Evolutionary conservation across 2,329 filamentous ascomycete species (phyloP).

Genomic region (Torrubiellomyces zombiae): DNA sequence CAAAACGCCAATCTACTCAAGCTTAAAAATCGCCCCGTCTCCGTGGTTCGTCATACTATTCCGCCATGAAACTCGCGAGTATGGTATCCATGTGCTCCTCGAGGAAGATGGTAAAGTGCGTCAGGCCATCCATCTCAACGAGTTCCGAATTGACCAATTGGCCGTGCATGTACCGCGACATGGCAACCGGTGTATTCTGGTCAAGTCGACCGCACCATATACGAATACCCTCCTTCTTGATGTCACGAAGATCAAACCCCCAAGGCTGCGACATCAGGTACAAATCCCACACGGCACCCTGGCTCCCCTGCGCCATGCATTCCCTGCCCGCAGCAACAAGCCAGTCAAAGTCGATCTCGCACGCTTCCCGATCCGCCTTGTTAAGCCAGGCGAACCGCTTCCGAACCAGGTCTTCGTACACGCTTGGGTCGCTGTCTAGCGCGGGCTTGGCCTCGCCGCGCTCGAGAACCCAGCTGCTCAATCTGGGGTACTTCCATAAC

Average conservation of each 20-base stretch:
- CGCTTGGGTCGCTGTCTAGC: too few relatives aligned
- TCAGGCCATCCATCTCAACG: too few relatives aligned
- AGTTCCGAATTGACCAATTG: too few relatives aligned
- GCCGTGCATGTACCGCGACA: conserved; percentile 21
- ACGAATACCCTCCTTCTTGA: conserved; percentile 10
- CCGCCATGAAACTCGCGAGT: too few relatives aligned
- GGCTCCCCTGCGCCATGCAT: conserved; percentile 12
- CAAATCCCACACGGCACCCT: conserved; percentile 12
- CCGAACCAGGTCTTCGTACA: conserved; percentile 1
- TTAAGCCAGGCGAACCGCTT: conserved; percentile 4
- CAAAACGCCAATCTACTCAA: too few relatives aligned
- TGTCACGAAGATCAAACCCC: conserved; percentile 14
- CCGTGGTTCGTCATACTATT: too few relatives aligned
- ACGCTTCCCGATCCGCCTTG: too few relatives aligned
- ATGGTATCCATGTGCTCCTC: too few relatives aligned
- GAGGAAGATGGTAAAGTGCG: too few relatives aligned
- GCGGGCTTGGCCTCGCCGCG: conserved; percentile 9
- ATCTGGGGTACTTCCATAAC: conserved; percentile 11
- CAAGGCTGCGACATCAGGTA: conserved; percentile 12
- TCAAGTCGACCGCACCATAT: conserved; percentile 18
- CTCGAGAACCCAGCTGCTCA: conserved; percentile 8
- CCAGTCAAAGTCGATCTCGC: too few relatives aligned
- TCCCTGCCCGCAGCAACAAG: conserved; percentile 3
- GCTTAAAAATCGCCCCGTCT: too few relatives aligned
- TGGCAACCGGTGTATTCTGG: conserved; percentile 13